Evolutionary conservation across 495 filamentous ascomycete genomes (phyloP), one percentile per base, ranked within the genome.

Genomic region (Penicillium maclennaniae): DNA sequence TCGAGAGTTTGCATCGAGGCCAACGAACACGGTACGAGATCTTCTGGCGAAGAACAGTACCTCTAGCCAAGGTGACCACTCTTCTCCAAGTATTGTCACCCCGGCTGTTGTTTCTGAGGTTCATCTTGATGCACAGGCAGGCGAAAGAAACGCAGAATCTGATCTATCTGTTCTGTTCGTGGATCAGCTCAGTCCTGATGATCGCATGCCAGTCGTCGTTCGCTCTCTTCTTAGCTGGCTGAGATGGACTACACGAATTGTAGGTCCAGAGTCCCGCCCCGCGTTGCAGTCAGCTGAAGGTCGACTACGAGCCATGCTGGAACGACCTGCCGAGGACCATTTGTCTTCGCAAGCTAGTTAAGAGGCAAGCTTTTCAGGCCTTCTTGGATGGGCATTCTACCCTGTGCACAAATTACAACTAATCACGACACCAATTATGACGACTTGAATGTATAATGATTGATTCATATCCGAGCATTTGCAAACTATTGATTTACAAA

Each of bases 51-150:
- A 49, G 25, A 44, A 49, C 6, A 25, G 39, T 4, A 27, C 56
- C 17, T 21, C 59, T 12, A 43, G 49, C 23, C 36, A 39, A 42
- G 44, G 54, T 7, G 51, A 56, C 34, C 40, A 47, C 26, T n/a
- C 5, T 4, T 53, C 45, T 6, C 53, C 55, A 27, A 53, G 56
- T 9, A 68, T 72, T 17, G 48, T 58, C 4, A 75, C 74, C 1
- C 63, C 71, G 10, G 71, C 74, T 36, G 49, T 77, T 0, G 68
- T 76, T 9, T 73, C 71, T 0, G 74, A 77, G 56, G 60, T 70
- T 0, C 63, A 70, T 48, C 56, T 77, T 17, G 69, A 75, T 49
- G 74, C 70, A 0, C 68, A 62, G 40, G 70, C 64, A 7, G 63
- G 68, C 31, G 58, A 56, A 8, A 52, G 23, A 17, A 37, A 44